Evolutionary conservation across 176 grass and related monocot genomes (phyloP).

Genomic region (Tillandsia fasciculata): DNA sequence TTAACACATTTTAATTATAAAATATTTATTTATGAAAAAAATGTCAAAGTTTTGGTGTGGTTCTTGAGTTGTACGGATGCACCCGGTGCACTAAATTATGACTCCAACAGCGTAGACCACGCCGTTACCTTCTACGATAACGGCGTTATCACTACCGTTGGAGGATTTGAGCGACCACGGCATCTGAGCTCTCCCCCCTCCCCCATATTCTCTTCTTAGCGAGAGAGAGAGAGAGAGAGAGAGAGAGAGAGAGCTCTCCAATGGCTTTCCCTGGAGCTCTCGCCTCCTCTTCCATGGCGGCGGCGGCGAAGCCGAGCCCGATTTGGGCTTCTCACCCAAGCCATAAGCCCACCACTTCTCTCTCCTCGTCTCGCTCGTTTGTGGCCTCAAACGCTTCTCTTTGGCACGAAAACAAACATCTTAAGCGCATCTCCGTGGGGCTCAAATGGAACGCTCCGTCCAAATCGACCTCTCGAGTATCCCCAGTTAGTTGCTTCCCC

Average conservation of each 20-base stretch:
- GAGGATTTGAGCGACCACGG: too few species aligned
- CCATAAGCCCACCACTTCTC: background rate
- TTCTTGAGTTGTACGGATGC: too few species aligned
- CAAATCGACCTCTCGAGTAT: background rate
- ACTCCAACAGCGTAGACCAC: too few species aligned
- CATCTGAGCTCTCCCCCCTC: background rate
- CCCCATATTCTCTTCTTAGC: background rate
- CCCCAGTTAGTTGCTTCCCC: background rate
- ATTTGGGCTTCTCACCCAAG: background rate
- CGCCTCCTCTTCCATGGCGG: background rate
- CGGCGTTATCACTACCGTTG: too few species aligned
- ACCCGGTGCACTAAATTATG: too few species aligned
- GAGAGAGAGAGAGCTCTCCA: background rate
- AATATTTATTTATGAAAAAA: too few species aligned
- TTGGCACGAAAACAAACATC: background rate
- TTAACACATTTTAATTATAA: too few species aligned
- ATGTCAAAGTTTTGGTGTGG: too few species aligned
- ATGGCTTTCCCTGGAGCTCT: conserved; percentile 9
- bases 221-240: background rate
- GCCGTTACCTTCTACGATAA: too few species aligned
- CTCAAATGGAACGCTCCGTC: background rate
- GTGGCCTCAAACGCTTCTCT: background rate
- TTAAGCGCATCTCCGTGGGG: background rate
- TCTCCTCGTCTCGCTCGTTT: background rate
- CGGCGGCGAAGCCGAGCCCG: background rate